Evolutionary conservation across 2,329 filamentous ascomycete genomes (phyloP).

Genomic region (Xylariaceae sp.): DNA sequence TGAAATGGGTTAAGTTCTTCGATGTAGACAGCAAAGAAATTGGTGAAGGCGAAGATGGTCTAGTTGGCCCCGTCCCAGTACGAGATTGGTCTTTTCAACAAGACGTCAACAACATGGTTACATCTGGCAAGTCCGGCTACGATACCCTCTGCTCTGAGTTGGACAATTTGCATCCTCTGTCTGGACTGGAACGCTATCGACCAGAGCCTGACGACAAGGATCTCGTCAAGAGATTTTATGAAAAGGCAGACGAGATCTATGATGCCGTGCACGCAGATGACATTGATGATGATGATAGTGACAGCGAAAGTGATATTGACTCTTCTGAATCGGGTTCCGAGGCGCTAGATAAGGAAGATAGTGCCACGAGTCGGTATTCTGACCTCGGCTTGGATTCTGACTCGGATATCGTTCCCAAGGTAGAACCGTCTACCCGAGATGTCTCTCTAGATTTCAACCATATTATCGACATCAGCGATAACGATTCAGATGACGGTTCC

Average conservation of each 20-base stretch:
- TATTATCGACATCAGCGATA: neutral
- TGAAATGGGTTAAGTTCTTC: conserved; percentile 39
- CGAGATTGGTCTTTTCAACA: conserved; percentile 32
- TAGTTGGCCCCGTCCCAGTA: conserved; percentile 17
- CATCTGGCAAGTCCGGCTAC: conserved; percentile 18
- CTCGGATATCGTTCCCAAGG: too few relatives aligned
- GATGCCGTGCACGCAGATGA: too few relatives aligned
- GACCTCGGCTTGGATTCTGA: too few relatives aligned
- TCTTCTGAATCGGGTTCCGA: conserved; percentile 36
- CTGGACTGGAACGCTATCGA: conserved; percentile 12
- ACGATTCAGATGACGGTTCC: neutral
- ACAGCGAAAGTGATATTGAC: too few relatives aligned
- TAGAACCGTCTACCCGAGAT: too few relatives aligned
- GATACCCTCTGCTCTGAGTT: conserved; percentile 18
- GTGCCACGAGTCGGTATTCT: too few relatives aligned
- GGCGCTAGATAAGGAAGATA: too few relatives aligned
- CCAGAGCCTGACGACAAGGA: conserved; percentile 17
- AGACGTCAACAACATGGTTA: conserved; percentile 29
- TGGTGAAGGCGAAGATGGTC: too few relatives aligned
- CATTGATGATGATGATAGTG: too few relatives aligned
- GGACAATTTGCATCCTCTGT: conserved; percentile 21
- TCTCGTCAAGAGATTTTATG: conserved; percentile 23
- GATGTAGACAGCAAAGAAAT: too few relatives aligned
- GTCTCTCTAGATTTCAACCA: too few relatives aligned
- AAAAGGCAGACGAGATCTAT: too few relatives aligned